Evolutionary conservation across 768 basidiomycete genomes (phyloP).

Genomic region (Holtermanniella nyarrowii): DNA sequence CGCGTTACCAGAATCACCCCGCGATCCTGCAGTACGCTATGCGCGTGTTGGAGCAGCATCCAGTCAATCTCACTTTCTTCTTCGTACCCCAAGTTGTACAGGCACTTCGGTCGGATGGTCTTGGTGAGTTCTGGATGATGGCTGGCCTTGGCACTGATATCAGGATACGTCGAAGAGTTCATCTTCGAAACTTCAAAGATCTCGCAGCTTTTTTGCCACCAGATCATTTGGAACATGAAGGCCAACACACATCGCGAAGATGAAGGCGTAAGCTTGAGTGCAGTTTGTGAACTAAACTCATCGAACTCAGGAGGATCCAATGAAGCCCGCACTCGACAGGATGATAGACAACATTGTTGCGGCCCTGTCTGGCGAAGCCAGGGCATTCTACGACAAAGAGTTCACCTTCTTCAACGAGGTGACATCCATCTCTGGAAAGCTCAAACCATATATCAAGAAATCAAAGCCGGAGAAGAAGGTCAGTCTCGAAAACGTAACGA

Average conservation of each 20-base stretch:
- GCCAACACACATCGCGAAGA: conserved; percentile 95
- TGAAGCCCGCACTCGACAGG: conserved; percentile 88
- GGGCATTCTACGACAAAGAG: conserved; percentile 83
- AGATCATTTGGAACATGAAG: conserved; percentile 99
- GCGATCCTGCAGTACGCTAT: conserved; percentile 90
- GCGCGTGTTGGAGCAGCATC: conserved; percentile 85
- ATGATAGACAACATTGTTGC: conserved; percentile 71
- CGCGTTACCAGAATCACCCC: conserved; percentile 70
- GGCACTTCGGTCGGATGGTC: conserved; percentile 76
- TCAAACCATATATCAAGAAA: conserved; percentile 92
- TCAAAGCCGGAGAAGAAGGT: conserved; percentile 95
- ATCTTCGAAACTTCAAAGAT: conserved; percentile 96
- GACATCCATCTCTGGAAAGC: conserved; percentile 93
- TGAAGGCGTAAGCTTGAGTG: conserved; percentile 52
- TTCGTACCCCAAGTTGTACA: conserved; percentile 98
- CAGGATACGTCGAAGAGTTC: conserved; percentile 88
- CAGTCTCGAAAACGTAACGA: neutral
- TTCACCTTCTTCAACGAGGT: conserved; percentile 93
- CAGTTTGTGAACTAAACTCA: neutral
- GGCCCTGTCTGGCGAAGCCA: conserved; percentile 78
- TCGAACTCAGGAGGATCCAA: conserved; percentile 56
- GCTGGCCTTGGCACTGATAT: neutral
- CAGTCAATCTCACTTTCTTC: conserved; percentile 91
- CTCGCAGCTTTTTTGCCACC: conserved; percentile 95
- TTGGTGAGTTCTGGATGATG: conserved; percentile 49